A percentile compares a stretch with the other conserved stretches of the same genome.
Evolutionary conservation across 1,139 yeast species (phyloP).

Genomic region (Saccharomyces hybrid): DNA sequence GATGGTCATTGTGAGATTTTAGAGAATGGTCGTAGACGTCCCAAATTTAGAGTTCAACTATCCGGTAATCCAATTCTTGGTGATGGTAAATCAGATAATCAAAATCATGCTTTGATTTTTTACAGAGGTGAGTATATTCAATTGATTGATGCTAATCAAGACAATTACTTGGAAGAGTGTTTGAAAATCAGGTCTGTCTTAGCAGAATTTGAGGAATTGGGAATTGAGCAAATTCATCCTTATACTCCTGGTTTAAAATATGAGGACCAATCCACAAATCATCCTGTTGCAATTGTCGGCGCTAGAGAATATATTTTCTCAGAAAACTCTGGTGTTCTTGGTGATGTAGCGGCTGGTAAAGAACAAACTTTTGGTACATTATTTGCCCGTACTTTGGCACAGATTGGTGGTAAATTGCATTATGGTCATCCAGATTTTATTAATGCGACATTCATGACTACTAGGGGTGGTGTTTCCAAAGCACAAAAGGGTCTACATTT

Average conservation of each 20-base stretch:
- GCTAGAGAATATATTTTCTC: constrained; percentile 99
- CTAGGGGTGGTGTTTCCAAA: constrained; percentile 98
- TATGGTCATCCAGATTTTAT: constrained; percentile 99
- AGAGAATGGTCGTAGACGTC: constrained; percentile 98
- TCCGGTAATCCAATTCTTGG: constrained; percentile 98
- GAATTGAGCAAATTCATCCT: constrained; percentile 75
- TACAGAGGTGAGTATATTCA: constrained; percentile 98
- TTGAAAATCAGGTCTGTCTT: constrained; percentile 92
- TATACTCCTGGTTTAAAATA: constrained; percentile 51
- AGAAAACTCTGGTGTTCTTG: constrained; percentile 95
- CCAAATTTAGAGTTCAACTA: constrained; percentile 92
- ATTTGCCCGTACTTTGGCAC: constrained; percentile 95
- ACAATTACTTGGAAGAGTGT: constrained; percentile 96
- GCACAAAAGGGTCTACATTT: constrained; percentile 97
- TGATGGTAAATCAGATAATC: constrained; percentile 99
- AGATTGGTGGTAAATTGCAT: constrained; percentile 97
- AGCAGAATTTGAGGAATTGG: constrained; percentile 96
- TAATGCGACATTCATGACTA: constrained; percentile 87
- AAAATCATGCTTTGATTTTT: constrained; percentile 92
- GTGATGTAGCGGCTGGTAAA: constrained; percentile 99
- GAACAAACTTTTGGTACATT: constrained; percentile 99
- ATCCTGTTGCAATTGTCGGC: constrained; percentile 97
- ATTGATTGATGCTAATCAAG: constrained; percentile 97
- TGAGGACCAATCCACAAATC: constrained; percentile 39
- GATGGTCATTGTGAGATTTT: constrained; percentile 98